Evolutionary conservation across 352 stramenopile species (phyloP), one percentile per base, ranked within the genome.

Genomic region (Phytophthora sp.): DNA sequence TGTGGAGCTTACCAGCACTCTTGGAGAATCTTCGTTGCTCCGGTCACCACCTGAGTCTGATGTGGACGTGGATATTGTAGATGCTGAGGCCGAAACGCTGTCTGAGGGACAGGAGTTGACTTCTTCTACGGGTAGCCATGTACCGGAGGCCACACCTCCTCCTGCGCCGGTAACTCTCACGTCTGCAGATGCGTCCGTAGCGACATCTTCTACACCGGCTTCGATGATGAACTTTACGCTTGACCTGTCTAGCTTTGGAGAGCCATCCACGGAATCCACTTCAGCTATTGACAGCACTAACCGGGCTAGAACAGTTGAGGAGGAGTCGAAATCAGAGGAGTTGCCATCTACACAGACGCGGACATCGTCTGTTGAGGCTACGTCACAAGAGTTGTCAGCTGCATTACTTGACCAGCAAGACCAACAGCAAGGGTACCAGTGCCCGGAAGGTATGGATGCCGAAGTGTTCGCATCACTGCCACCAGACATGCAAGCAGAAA

Each of bases 391-490:
- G 26, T 35, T 72, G 11, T 66, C 52, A 41, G 32, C 37, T 48
- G 46, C 49, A 15, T 37, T 74, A n/a, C 59, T 54, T 32, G 49
- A 63, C 13, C 64, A 66, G 23, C 66, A 52, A 26, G 66, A 67
- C n/a, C 54, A 68, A 32, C 51, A 59, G 27, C 59, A 61, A 11
- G 49, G 59, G 17, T 67, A 81, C 8, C 69, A 72, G 37, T 99
- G 96, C 53, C 97, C 97, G 4, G 90, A 97, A 57, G 96, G 96
- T 23, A 96, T 99, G 68, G 97, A 99, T 80, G 81, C 82, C 17
- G 97, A 99, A 69, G 97, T 99, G 1, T 99, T 99, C 70, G 84
- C 88, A 23, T 97, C 85, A 13, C 76, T 99, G 41, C 97, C 97
- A 32, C 43, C 87, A 3, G 96, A 99, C 54, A 98, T 99, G 95